Evolutionary conservation across 176 grass and related monocot species (phyloP).

Genomic region (bread wheat (Triticum aestivum)): DNA sequence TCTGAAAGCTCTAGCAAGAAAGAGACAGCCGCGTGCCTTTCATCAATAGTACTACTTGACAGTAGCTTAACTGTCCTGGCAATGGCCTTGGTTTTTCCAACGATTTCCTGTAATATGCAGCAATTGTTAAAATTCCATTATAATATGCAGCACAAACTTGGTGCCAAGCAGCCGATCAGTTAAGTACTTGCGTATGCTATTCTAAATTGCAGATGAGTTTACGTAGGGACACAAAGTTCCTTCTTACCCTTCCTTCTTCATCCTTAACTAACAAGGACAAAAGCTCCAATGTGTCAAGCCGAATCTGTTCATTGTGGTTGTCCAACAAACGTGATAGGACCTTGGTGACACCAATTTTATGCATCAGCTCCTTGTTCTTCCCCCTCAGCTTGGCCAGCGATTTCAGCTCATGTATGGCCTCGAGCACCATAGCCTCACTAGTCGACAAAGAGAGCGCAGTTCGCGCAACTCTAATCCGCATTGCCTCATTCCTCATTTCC

Average conservation of each 20-base stretch:
- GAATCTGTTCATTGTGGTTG: conserved; percentile 45
- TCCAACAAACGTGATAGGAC: conserved; percentile 57
- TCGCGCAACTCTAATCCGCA: conserved; percentile 57
- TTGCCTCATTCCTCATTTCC: conserved; percentile 67
- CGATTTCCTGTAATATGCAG: conserved; percentile 60
- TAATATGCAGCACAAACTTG: not conserved
- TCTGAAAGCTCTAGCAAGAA: conserved; percentile 84
- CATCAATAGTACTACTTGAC: conserved; percentile 51
- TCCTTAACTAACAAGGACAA: conserved; percentile 61
- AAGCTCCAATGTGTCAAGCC: conserved; percentile 55
- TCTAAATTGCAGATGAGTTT: conserved; percentile 15
- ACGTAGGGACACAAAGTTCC: not conserved
- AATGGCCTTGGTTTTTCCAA: conserved; percentile 77
- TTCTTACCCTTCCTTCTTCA: conserved; percentile 76
- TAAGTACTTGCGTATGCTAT: not conserved
- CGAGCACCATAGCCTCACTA: conserved; percentile 58
- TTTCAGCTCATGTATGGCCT: conserved; percentile 71
- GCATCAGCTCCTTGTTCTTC: conserved; percentile 67
- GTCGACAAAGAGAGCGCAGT: conserved; percentile 46
- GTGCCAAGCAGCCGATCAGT: not conserved
- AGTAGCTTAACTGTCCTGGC: conserved; percentile 55
- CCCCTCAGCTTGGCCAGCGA: conserved; percentile 39
- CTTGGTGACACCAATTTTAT: conserved; percentile 72
- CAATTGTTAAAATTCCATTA: conserved; percentile 17
- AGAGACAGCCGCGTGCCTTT: conserved; percentile 55